Conservation (phyloP, 148 eudicot species). For the Talinum fruticosum region DNA sequence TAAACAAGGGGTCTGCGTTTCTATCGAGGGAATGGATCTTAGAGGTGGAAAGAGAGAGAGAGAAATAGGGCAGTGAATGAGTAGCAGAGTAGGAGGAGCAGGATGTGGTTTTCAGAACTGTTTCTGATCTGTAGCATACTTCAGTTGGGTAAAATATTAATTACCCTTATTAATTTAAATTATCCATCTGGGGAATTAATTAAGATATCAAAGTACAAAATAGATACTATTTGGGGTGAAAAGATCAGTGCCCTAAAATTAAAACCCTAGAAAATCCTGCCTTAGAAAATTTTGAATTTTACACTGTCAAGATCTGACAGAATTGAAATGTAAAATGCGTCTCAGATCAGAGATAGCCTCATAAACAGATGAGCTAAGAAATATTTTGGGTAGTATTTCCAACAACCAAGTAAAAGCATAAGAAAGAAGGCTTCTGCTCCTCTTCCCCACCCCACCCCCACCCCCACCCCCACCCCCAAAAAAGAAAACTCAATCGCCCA, state of each 20-base stretch:
- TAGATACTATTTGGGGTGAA: neutral
- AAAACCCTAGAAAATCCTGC: neutral
- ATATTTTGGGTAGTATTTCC: no score
- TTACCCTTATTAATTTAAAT: neutral
- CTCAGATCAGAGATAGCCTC: no score
- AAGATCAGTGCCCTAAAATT: neutral
- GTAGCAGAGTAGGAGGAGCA: no score
- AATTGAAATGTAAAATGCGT: no score
- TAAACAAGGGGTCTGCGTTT: neutral
- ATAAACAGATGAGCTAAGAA: no score
- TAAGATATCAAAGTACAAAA: neutral
- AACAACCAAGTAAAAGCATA: no score
- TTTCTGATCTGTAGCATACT: neutral
- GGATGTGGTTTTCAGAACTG: neutral
- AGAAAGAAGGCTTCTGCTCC: no score
- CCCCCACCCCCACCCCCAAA: no score
- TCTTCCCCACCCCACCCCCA: no score
- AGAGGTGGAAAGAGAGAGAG: neutral
- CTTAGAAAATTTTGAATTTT: neutral
- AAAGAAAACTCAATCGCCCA: no score
- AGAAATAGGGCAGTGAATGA: neutral
- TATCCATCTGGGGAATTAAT: neutral
- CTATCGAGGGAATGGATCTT: neutral
- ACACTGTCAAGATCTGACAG: no score
- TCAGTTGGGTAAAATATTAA: neutral